Conservation (phyloP, 306 rosid genomes). For the Aeschynomene evenia region DNA sequence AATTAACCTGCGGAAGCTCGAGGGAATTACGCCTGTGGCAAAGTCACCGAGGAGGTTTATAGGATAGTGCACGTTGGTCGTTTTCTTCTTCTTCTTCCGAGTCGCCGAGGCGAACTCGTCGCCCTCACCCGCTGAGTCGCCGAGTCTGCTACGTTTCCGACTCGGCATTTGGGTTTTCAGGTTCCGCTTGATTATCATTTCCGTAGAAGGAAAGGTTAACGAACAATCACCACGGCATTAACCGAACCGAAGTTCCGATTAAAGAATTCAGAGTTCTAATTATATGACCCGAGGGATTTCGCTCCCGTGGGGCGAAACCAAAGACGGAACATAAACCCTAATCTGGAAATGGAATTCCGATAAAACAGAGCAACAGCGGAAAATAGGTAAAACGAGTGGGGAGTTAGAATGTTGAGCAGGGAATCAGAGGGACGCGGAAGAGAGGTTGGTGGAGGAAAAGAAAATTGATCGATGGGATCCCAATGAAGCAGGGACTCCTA, state of each 20-base stretch:
- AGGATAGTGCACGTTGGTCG: slow-evolving; percentile 55
- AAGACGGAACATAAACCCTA: slow-evolving; percentile 53
- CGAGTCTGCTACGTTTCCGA: slow-evolving; percentile 63
- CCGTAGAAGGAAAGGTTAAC: not conserved
- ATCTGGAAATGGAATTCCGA: slow-evolving; percentile 1
- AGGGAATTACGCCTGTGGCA: slow-evolving; percentile 63
- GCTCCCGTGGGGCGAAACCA: slow-evolving; percentile 20
- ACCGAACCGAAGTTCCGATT: not conserved
- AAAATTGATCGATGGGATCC: slow-evolving; percentile 28
- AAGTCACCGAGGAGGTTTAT: slow-evolving; percentile 67
- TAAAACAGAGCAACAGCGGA: slow-evolving; percentile 51
- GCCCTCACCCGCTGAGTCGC: slow-evolving; percentile 53
- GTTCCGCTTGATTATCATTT: slow-evolving; percentile 81
- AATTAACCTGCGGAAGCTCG: slow-evolving; percentile 40
- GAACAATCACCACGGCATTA: slow-evolving; percentile 22
- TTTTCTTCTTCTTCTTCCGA: slow-evolving; percentile 67
- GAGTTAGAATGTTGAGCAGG: not conserved
- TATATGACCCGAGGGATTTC: slow-evolving; percentile 25
- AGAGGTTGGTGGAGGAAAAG: not conserved
- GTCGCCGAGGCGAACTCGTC: slow-evolving; percentile 51
- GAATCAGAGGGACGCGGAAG: not conserved
- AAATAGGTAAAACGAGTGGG: not conserved
- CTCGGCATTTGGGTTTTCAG: slow-evolving; percentile 87
- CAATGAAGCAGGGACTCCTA: slow-evolving; percentile 27
- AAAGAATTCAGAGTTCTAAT: not conserved